Base-by-base conservation (phyloP, 2,329 filamentous ascomycete species). In the Hypoxylon sp. region DNA sequence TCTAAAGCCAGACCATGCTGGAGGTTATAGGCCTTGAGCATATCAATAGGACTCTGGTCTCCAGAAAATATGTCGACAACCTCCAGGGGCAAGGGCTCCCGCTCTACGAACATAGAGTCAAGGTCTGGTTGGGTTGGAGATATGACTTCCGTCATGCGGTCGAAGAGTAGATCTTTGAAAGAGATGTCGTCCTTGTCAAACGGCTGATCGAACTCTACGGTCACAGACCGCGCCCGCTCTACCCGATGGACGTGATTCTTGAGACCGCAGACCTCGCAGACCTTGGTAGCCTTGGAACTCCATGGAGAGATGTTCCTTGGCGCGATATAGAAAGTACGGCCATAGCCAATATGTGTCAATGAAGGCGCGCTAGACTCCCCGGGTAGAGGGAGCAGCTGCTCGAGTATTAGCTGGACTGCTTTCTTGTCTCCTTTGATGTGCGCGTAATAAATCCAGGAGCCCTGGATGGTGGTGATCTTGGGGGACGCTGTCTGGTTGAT, bases 241-340 rank as follows among this genome's bases (percentile, higher is more conserved):
- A 98, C 90, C 55, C 94, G 88, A 71, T 88, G 84, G 24, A 89
- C 83, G 49, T 85, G 76, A 37, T 83, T 79, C 67, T 87, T 85
- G 58, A 98, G 80, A 21, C 91, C 93, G 73, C 94, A 98, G 26
- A 97, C 94, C 65, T 95, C 88, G 50, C 94, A 90, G 73, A 98
- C 97, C 73, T 88, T 94, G 42, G 94, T 97, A 23, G 93, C 94
- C 75, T 97, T 93, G 54, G 93, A 97, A 77, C 92, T 97, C 95
- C 95, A 99, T 72, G 95, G 95, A 35, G 93, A 97, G 66, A 96
- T 56, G 20, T 58, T 57, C 24, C 58, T 61, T 41, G 60, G 60
- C 26, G 48, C 23, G 49, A 81, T 77, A 57, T 84, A 81, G 60
- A 70, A 69, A 33, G 64, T 69, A 33, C 69, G 67, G 13, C 73